Evolutionary conservation across 2,329 filamentous ascomycete species (phyloP).

Genomic region (Paraphaeosphaeria sporulosa): DNA sequence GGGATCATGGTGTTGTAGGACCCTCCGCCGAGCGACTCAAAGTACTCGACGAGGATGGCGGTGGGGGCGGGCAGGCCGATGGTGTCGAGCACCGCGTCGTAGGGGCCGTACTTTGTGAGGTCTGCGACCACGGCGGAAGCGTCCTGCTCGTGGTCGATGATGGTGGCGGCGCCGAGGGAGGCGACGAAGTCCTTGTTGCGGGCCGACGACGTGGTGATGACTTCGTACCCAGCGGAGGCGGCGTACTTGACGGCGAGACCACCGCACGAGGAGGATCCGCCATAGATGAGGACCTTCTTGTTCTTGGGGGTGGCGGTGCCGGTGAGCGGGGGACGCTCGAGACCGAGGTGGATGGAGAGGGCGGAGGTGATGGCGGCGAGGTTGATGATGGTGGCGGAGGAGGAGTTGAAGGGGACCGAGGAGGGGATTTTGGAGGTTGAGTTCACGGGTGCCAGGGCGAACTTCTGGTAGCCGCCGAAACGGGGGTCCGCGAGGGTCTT

Average conservation of each 20-base stretch:
- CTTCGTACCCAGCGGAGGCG: constrained; percentile 38
- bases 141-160: constrained; percentile 37
- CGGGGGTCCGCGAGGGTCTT: constrained; percentile 18
- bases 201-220: constrained; percentile 45
- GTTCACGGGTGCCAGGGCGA: constrained; percentile 22
- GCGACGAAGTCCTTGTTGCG: constrained; percentile 40
- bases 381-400: constrained; percentile 27
- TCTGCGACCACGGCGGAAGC: constrained; percentile 22
- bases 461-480: constrained; percentile 35
- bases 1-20: constrained; percentile 26
- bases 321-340: constrained; percentile 13
- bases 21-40: constrained; percentile 21
- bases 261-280: constrained; percentile 41
- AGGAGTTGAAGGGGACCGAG: constrained; percentile 22
- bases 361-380: constrained; percentile 24
- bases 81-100: constrained; percentile 36
- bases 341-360: constrained; percentile 20
- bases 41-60: constrained; percentile 23
- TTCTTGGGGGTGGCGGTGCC: constrained; percentile 11
- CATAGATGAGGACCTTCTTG: constrained; percentile 44
- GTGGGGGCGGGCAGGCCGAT: constrained; percentile 22
- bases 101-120: constrained; percentile 34
- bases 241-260: constrained; percentile 37
- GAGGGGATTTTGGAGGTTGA: constrained; percentile 24
- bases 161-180: constrained; percentile 32